Base-by-base conservation (phyloP, 352 stramenopile species). In the Aphanomyces invadans region DNA sequence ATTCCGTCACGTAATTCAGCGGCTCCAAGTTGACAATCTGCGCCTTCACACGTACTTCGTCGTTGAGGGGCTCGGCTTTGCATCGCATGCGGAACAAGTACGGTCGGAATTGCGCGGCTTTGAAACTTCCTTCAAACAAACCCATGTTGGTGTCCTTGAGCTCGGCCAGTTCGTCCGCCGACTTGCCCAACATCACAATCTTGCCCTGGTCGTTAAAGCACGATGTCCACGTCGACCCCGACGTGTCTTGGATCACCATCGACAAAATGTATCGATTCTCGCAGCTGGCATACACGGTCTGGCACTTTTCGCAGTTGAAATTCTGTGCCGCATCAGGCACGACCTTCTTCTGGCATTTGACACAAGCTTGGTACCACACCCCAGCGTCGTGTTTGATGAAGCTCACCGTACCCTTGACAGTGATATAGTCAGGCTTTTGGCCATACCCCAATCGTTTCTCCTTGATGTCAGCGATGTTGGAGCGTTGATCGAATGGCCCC, bases 151-250 rank as follows among this genome's bases (percentile, higher is more conserved):
- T 81, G 48, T 93, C 85, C 52, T 82, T 76, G 57, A 96, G 79
- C 68, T 92, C 81, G 28, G 72, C 80, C 42, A 98, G 87, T 72
- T 98, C 89, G 76, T 99, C 90, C 2, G 96, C 96, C 21, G 85
- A 97, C 28, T 83, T 78, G 62, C 81, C 79, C 53, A 92, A 86
- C 49, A 99, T 87, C 32, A 99, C 70, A n/a, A 89, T 74, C 74
- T 97, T 87, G 36, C 91, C 95, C 74, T 98, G 86, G 70, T 99
- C 95, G 72, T 99, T 98, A 74, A 99, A 99, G 60, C 95, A 87
- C 26, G 89, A 98, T 53, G 97, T 96, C 93, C 95, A 99, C 29
- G 88, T 90, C 55, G 81, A 97, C 38, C 83, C 89, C 38, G 94
- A 97, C 73, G 97, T 83, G 76, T 99, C 96, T 51, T 92, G 79